phyloP scores from a whole-genome alignment of 2,329 filamentous ascomycete species.

The Nakataea oryzae region DNA sequence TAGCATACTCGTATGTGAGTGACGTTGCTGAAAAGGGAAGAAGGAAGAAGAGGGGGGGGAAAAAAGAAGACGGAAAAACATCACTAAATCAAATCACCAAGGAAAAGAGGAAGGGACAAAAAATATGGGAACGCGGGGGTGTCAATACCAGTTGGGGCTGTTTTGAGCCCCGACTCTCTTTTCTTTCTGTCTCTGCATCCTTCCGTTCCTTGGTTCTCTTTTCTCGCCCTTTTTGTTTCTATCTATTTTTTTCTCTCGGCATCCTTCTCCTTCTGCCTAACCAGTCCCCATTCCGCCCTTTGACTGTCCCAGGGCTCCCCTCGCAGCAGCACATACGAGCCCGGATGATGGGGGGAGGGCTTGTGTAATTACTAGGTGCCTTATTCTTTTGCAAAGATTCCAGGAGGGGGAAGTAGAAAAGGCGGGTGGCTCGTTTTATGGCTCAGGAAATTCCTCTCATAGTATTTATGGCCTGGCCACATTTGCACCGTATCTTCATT shows the following conservation, averaged over 20 bases:
- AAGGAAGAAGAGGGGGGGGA: background rate
- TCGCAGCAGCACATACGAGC: background rate
- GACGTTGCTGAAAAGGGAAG: background rate
- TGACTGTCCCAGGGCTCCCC: background rate
- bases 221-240: too few species aligned
- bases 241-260: background rate
- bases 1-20: conserved; percentile 6
- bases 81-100: too few species aligned
- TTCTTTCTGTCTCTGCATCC: background rate
- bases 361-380: background rate
- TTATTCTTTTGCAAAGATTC: background rate
- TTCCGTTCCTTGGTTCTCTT: background rate
- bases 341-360: background rate
- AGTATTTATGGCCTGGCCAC: background rate
- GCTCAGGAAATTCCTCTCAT: background rate
- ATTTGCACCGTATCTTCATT: background rate
- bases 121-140: too few species aligned
- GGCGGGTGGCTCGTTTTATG: background rate
- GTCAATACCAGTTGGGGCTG: too few species aligned
- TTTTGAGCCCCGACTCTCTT: background rate
- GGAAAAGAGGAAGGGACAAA: too few species aligned
- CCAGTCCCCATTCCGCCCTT: background rate
- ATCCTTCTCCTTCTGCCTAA: background rate
- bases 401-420: background rate
- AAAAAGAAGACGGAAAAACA: too few species aligned